Percentiles rank a stretch among this genome's conserved stretches.
Conservation (phyloP, 305 asterid genomes). For the Fraxinus velutina region DNA sequence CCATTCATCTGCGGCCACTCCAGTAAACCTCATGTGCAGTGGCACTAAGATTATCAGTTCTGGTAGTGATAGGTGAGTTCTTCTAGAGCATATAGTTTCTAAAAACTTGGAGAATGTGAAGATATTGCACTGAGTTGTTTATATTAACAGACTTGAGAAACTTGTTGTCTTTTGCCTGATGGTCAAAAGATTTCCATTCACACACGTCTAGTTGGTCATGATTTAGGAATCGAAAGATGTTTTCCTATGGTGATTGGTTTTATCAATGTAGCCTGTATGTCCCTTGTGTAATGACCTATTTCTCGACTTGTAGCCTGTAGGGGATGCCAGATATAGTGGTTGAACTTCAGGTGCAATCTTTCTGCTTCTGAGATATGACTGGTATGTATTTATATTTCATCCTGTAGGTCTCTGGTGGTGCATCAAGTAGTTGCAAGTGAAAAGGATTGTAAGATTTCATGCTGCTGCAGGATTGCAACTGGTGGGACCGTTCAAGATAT, state of each 20-base stretch:
- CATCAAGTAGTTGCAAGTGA: slow-evolving; percentile 42
- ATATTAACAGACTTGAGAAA: background rate
- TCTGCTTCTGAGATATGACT: slow-evolving; percentile 10
- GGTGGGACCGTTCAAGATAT: slow-evolving; percentile 44
- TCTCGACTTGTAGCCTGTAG: background rate
- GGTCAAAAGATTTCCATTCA: background rate
- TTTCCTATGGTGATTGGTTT: slow-evolving; percentile 1
- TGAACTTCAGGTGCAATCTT: slow-evolving; percentile 9
- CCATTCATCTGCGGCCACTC: slow-evolving; percentile 51
- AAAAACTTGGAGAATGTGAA: background rate
- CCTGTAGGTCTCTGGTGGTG: slow-evolving; percentile 48
- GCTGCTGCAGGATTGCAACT: slow-evolving; percentile 36
- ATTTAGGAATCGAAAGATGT: slow-evolving; percentile 6
- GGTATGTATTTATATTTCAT: slow-evolving; percentile 24
- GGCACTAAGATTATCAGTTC: slow-evolving; percentile 56
- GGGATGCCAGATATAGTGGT: background rate
- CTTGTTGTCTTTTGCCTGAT: background rate
- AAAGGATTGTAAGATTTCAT: slow-evolving; percentile 38
- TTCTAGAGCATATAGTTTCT: slow-evolving; percentile 4
- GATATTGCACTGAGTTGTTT: background rate
- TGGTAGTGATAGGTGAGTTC: slow-evolving; percentile 51
- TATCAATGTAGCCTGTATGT: background rate
- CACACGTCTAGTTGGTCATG: slow-evolving; percentile 5
- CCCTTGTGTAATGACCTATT: background rate
- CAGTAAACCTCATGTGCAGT: slow-evolving; percentile 42